Evolutionary conservation across 345 rosid species (phyloP).

Genomic region (Reutealis trisperma): DNA sequence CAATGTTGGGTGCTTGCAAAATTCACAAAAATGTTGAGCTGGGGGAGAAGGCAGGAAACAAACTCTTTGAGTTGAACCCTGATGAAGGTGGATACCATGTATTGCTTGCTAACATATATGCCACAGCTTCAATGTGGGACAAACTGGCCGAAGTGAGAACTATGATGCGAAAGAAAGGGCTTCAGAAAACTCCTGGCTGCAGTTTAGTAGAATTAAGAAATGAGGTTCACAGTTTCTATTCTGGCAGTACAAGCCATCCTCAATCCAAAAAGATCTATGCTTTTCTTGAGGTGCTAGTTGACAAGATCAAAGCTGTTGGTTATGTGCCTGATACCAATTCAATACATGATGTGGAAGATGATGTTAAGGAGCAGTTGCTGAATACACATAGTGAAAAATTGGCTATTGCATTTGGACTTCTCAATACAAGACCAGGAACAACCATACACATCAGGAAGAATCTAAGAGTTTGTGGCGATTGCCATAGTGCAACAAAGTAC

Average conservation of each 20-base stretch:
- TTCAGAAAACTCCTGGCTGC: slow-evolving; percentile 37
- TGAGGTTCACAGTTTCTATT: slow-evolving; percentile 32
- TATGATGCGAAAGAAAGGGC: slow-evolving; percentile 31
- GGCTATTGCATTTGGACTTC: slow-evolving; percentile 35
- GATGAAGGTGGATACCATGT: slow-evolving; percentile 35
- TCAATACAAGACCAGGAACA: slow-evolving; percentile 28
- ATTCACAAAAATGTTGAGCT: slow-evolving; percentile 32
- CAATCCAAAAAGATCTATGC: slow-evolving; percentile 26
- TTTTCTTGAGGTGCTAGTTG: slow-evolving; percentile 26
- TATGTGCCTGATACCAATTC: slow-evolving; percentile 33
- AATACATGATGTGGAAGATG: slow-evolving; percentile 35
- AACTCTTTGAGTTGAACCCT: slow-evolving; percentile 31
- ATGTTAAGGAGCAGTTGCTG: slow-evolving; percentile 31
- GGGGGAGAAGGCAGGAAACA: slow-evolving; percentile 31
- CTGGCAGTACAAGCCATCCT: slow-evolving; percentile 33
- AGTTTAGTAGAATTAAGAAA: slow-evolving; percentile 31
- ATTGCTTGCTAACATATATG: slow-evolving; percentile 35
- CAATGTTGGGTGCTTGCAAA: slow-evolving; percentile 39
- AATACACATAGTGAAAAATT: slow-evolving; percentile 38
- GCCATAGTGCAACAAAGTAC: slow-evolving; percentile 35
- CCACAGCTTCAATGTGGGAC: slow-evolving; percentile 35
- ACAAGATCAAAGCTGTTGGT: slow-evolving; percentile 32
- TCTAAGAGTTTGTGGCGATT: slow-evolving; percentile 37
- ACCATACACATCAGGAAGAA: slow-evolving; percentile 34
- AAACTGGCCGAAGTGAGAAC: slow-evolving; percentile 33